Evolutionary conservation across 2,329 filamentous ascomycete genomes (phyloP), one percentile per base, ranked within the genome.

Genomic region (Penicillium sp.): DNA sequence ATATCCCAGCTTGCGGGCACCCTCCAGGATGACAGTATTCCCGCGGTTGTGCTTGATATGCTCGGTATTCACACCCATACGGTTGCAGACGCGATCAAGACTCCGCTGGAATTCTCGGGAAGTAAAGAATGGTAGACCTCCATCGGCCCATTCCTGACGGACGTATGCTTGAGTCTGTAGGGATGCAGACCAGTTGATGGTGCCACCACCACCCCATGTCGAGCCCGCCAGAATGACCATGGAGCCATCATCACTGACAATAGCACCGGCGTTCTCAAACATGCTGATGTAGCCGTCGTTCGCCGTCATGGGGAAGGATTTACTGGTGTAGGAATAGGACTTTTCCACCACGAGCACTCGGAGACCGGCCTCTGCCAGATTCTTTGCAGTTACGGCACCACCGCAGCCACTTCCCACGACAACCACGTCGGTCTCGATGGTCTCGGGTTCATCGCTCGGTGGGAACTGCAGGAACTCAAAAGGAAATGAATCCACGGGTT

Each of bases 381-480:
- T 86, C 68, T 91, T 91, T 23, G 91, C 90, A 31, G 80, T 81
- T 0, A 95, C 89, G 8, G 79, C 88, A 35, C 88, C 90, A 54
- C 91, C 91, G 60, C 88, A 95, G 25, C 91, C 91, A 32, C 88
- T 93, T 2, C 91, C 91, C 18, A 96, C 79, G 50, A 96, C 83
- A 35, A 95, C 82, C 0, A 95, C 82, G 66, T 96, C 92, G 0
- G 87, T 86, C 46, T 89, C 82, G 33, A 95, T 72, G 3, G 78
- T 76, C 54, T 84, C 81, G 0, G 81, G 74, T 4, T 75, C 64
- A 6, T 73, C 64, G 0, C 75, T 74, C 0, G 80, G 73, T 1
- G 80, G 78, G 18, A 82, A 70, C 50, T 84, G 79, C 13, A 84
- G 62, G 55, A 85, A 84, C 8, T 75, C 68, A 60, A 79, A 83